Base-by-base conservation (phyloP, 306 rosid genomes). In the Prosopis cineraria region DNA sequence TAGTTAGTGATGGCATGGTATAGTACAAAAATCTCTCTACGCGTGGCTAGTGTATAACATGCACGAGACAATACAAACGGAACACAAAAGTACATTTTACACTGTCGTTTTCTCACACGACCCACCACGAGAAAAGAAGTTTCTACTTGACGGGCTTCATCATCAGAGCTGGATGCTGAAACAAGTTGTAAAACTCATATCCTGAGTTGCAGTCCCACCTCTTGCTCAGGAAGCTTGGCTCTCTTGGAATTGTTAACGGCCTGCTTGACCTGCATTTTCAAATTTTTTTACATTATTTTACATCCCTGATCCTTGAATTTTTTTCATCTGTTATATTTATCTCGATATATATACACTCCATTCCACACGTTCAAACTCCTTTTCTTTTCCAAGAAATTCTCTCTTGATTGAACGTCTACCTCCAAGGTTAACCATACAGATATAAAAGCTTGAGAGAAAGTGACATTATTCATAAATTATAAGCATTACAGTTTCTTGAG, bases 191-290 rank as follows among this genome's bases (percentile, higher is more conserved):
- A 77, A 86, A 76, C 45, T 83, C 89, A 77, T 72, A 63, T 67
- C 82, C 82, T 50, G 83, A 73, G 47, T 67, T 27, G 83, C 86
- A 79, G 65, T 74, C 58, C 85, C 88, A 85, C 55, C 90, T 74
- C 84, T 88, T 89, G 80, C 84, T 68, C 79, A 87, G 81, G 72
- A 92, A 72, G 80, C 93, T 88, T 70, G 98, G 97, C 70, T 94
- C 93, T 83, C 84, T 92, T 40, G 91, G 91, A 78, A 90, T 74
- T 37, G 88, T 89, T 74, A 85, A 78, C 29, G 88, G 88, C 87
- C 89, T 89, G 87, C 65, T 90, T 50, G 97, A 88, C 81, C 98
- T 94, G 89, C 83, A 85, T 39, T 37, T 6, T 74, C 81, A 65
- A 29, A 43, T 55, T 55, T 22, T 22, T 27, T 1, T 10, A 59